These are phyloP conservation scores for Talaromyces sp. DNA, from an alignment of 2,329 filamentous ascomycete species.

Conservation along the genomic window DNA sequence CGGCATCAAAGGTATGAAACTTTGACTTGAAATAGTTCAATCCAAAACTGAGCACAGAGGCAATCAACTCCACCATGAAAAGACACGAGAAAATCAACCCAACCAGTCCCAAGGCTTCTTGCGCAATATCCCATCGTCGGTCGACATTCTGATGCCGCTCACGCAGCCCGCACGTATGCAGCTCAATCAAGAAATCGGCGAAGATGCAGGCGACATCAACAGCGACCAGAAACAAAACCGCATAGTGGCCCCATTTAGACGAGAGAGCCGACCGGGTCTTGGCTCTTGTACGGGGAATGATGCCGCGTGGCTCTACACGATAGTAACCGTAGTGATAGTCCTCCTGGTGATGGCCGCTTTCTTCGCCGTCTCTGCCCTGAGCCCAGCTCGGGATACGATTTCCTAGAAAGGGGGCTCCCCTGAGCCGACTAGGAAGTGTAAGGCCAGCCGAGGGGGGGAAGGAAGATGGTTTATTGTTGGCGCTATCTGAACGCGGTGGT, in stretches of 20 bases:
- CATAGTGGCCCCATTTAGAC: constrained; percentile 47
- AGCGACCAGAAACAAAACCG: constrained; percentile 45
- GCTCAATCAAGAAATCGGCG: constrained; percentile 48
- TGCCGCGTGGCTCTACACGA: background rate
- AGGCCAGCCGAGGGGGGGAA: background rate
- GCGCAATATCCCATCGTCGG: constrained; percentile 29
- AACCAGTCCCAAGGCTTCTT: constrained; percentile 46
- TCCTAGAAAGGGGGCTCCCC: constrained; percentile 1
- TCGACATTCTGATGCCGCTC: constrained; percentile 22
- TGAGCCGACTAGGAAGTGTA: background rate
- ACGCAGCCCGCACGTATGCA: constrained; percentile 45
- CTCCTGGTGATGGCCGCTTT: background rate
- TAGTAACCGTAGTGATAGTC: constrained; percentile 5
- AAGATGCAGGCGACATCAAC: constrained; percentile 52
- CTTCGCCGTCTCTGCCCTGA: constrained; percentile 1
- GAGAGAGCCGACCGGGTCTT: constrained; percentile 31
- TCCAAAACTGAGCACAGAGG: constrained; percentile 60
- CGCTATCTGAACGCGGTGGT: background rate
- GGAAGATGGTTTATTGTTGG: background rate
- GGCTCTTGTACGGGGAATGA: constrained; percentile 10
- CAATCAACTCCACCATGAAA: constrained; percentile 60
- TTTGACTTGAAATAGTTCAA: constrained; percentile 54
- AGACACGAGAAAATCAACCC: constrained; percentile 59
- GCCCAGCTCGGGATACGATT: constrained; percentile 8
- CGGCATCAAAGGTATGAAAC: constrained; percentile 63